Conservation (phyloP, 1,284 basidiomycete species). For the Pisolithus thermaeus region DNA sequence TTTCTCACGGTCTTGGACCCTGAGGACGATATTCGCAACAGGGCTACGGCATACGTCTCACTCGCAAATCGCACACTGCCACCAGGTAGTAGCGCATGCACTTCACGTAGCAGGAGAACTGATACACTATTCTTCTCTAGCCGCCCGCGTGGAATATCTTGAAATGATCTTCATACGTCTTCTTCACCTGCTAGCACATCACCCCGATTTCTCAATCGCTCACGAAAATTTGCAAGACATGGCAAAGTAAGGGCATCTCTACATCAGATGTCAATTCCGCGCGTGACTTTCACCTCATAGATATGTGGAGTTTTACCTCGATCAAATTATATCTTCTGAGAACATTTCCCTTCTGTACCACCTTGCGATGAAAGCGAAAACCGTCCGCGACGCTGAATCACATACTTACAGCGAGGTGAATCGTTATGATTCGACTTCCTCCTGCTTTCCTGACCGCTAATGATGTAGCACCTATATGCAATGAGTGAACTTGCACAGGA, state of each 20-base stretch:
- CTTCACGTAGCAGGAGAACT: background rate
- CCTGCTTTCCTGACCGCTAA: slow-evolving; percentile 1
- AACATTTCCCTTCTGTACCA: slow-evolving; percentile 83
- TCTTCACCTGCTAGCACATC: slow-evolving; percentile 85
- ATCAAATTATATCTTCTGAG: slow-evolving; percentile 66
- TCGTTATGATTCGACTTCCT: background rate
- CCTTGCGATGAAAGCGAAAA: slow-evolving; percentile 81
- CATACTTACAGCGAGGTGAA: slow-evolving; percentile 64
- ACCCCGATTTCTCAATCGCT: slow-evolving; percentile 78
- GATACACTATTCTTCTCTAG: slow-evolving; percentile 25
- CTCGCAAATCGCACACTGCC: slow-evolving; percentile 42
- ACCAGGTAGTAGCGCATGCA: slow-evolving; percentile 32
- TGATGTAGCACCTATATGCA: slow-evolving; percentile 76
- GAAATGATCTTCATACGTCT: slow-evolving; percentile 84
- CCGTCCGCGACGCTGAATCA: slow-evolving; percentile 72
- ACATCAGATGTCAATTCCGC: background rate
- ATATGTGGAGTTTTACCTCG: slow-evolving; percentile 88
- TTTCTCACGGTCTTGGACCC: slow-evolving; percentile 93
- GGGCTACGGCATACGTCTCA: slow-evolving; percentile 55
- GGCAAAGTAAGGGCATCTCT: slow-evolving; percentile 49
- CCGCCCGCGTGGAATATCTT: slow-evolving; percentile 59
- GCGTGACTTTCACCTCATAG: slow-evolving; percentile 32
- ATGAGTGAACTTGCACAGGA: slow-evolving; percentile 86
- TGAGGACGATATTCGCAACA: slow-evolving; percentile 68
- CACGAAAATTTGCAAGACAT: slow-evolving; percentile 66